Evolutionary conservation across 805 yeast genomes (phyloP).

Genomic region (Blastobotrys robertii): DNA sequence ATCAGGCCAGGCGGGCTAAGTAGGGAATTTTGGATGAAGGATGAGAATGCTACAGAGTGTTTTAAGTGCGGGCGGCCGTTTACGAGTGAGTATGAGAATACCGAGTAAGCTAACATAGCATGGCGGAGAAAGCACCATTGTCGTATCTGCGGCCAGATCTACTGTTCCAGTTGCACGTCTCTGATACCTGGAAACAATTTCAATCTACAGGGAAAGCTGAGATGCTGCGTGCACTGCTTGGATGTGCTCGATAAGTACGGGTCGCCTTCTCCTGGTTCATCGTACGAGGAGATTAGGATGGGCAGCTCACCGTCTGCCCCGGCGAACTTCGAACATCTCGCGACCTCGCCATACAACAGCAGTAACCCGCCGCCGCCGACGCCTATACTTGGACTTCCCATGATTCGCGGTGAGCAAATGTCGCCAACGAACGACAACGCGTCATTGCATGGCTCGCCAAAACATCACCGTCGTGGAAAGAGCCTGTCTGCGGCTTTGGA

Average conservation of each 20-base stretch:
- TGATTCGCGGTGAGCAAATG: too few relatives aligned
- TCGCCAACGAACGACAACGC: too few relatives aligned
- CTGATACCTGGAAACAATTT: slow-evolving; percentile 58
- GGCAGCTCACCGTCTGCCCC: not conserved
- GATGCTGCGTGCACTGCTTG: slow-evolving; percentile 70
- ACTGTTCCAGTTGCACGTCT: slow-evolving; percentile 74
- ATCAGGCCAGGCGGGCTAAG: slow-evolving; percentile 32
- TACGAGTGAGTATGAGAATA: slow-evolving; percentile 30
- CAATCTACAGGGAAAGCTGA: slow-evolving; percentile 54
- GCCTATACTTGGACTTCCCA: too few relatives aligned
- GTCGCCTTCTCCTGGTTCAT: slow-evolving; percentile 6
- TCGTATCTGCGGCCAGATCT: slow-evolving; percentile 90
- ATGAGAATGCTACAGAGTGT: slow-evolving; percentile 83
- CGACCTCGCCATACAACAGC: too few relatives aligned
- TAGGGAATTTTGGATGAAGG: slow-evolving; percentile 92
- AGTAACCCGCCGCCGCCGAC: too few relatives aligned
- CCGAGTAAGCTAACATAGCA: slow-evolving; percentile 26
- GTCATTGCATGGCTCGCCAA: too few relatives aligned
- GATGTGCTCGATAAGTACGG: slow-evolving; percentile 55
- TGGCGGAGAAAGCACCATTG: slow-evolving; percentile 92
- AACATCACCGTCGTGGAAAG: too few relatives aligned
- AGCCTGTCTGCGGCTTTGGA: too few relatives aligned
- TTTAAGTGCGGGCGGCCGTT: slow-evolving; percentile 72
- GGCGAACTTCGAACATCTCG: too few relatives aligned
- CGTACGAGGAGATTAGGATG: not conserved